These are phyloP conservation scores for Boletus rex-veris DNA, from an alignment of 768 basidiomycete genomes.

Conservation along the genomic window DNA sequence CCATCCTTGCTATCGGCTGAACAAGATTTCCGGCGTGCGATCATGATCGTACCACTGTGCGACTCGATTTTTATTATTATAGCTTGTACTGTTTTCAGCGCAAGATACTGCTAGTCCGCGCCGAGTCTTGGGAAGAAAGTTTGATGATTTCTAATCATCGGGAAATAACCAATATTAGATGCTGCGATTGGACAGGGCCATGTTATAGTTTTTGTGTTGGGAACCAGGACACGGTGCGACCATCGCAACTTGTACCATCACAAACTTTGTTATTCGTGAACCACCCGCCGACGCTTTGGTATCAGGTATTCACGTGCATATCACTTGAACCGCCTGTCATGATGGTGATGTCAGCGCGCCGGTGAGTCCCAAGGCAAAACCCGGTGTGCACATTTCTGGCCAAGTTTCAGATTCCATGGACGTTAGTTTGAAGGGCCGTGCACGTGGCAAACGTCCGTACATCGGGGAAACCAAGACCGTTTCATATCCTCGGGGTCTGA, in stretches of 20 bases:
- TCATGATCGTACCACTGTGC: background rate
- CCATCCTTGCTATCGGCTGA: background rate
- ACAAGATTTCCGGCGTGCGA: background rate
- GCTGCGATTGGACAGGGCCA: background rate
- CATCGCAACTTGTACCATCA: background rate
- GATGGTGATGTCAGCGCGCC: conserved; percentile 34
- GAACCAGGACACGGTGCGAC: background rate
- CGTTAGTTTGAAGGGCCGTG: conserved; percentile 22
- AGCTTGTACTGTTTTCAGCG: background rate
- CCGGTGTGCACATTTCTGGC: conserved; percentile 21
- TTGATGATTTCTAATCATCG: conserved; percentile 6
- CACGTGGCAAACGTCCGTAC: conserved; percentile 33
- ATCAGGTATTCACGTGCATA: conserved; percentile 21
- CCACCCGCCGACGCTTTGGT: background rate
- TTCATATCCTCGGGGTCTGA: conserved; percentile 50
- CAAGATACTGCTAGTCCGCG: background rate
- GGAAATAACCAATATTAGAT: conserved; percentile 1
- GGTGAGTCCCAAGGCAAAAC: conserved; percentile 47
- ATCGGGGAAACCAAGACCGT: conserved; percentile 43
- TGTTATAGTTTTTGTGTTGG: conserved; percentile 1
- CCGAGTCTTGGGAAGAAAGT: conserved; percentile 4
- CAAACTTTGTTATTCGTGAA: conserved; percentile 11
- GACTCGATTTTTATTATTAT: background rate
- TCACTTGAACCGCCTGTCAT: conserved; percentile 35
- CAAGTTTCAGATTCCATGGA: conserved; percentile 38